Evolutionary conservation across 2,329 filamentous ascomycete species (phyloP).

Genomic region (Sordariomycetes sp.): DNA sequence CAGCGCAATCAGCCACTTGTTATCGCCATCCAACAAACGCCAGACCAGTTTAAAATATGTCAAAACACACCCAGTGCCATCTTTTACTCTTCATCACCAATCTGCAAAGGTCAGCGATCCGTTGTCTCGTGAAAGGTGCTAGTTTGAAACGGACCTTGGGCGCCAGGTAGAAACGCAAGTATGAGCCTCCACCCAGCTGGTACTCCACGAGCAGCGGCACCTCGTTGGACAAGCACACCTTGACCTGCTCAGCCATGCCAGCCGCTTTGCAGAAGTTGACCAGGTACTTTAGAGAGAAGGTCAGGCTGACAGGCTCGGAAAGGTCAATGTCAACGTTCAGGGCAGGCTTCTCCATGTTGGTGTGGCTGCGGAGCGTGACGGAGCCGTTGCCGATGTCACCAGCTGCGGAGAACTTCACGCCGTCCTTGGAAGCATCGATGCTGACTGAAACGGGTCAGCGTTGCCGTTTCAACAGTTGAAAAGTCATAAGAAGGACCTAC

Average conservation of each 20-base stretch:
- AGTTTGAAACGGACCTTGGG: constrained; percentile 67
- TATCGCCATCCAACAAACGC: not conserved
- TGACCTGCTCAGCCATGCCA: constrained; percentile 71
- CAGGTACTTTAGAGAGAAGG: constrained; percentile 98
- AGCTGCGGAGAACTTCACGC: constrained; percentile 86
- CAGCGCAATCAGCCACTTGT: too few relatives aligned
- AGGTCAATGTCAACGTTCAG: constrained; percentile 83
- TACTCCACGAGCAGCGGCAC: constrained; percentile 96
- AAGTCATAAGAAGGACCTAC: too few relatives aligned
- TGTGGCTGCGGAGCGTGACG: constrained; percentile 83
- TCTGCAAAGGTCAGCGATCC: constrained; percentile 10
- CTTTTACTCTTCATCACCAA: constrained; percentile 17
- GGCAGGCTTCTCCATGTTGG: constrained; percentile 80
- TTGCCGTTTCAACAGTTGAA: too few relatives aligned
- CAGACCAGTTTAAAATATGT: constrained; percentile 1
- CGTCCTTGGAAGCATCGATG: constrained; percentile 95
- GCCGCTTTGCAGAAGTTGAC: constrained; percentile 99
- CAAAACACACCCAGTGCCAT: constrained; percentile 1
- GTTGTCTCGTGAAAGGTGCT: too few relatives aligned
- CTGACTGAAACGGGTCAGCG: too few relatives aligned
- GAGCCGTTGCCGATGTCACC: constrained; percentile 95
- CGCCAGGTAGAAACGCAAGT: constrained; percentile 93
- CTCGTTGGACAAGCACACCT: constrained; percentile 90
- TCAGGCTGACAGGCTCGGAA: constrained; percentile 84
- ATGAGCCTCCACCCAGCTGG: constrained; percentile 68